phyloP scores from a whole-genome alignment of 129 eudicot species.

The Ambrosia trifida region DNA sequence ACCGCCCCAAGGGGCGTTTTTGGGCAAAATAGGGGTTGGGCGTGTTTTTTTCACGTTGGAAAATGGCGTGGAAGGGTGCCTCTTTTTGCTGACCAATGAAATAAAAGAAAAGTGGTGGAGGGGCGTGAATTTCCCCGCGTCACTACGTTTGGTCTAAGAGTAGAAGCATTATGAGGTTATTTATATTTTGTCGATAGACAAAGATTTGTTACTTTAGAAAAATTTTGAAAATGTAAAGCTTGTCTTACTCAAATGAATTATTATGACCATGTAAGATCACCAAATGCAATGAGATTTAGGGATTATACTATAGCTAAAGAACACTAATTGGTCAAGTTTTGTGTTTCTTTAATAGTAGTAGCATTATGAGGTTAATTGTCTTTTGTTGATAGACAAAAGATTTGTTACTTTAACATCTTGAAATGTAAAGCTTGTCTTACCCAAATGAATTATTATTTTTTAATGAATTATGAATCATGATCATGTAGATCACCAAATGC shows the following conservation, averaged over 20 bases:
- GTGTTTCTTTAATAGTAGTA: background rate
- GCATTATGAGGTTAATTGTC: background rate
- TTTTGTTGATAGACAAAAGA: constrained; percentile 16
- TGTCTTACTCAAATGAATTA: background rate
- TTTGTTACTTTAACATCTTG: constrained; percentile 7
- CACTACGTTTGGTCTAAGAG: too few species aligned
- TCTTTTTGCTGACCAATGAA: too few species aligned
- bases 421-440: constrained; percentile 12
- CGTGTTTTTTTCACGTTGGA: too few species aligned
- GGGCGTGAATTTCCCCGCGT: background rate
- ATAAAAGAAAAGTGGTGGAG: too few species aligned
- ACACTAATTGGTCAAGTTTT: background rate
- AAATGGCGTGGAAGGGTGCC: too few species aligned
- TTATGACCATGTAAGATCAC: background rate
- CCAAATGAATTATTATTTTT: too few species aligned
- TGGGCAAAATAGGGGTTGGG: too few species aligned
- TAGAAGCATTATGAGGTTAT: background rate
- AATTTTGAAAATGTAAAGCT: background rate
- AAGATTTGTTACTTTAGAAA: constrained; percentile 10
- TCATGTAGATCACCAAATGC: too few species aligned
- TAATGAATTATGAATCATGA: too few species aligned
- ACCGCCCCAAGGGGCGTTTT: too few species aligned
- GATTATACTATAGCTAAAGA: constrained; percentile 12
- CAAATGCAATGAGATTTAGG: background rate
- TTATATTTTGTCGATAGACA: constrained; percentile 8